Evolutionary conservation across 2,329 filamentous ascomycete genomes (phyloP).

Genomic region (Aspergillus felis): DNA sequence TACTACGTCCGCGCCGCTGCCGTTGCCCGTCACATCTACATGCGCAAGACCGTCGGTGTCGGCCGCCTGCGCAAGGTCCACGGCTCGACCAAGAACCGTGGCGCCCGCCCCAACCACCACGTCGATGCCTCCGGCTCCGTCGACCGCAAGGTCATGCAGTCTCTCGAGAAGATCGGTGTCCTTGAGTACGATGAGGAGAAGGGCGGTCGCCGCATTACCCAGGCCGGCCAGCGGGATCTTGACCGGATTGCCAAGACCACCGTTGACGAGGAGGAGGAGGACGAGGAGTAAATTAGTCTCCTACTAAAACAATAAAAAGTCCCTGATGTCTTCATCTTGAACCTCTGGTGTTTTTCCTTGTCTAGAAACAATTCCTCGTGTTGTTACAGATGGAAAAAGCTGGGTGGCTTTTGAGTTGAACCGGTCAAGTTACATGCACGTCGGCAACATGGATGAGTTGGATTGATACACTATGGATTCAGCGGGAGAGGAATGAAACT

Average conservation of each 20-base stretch:
- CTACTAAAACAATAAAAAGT: conserved; percentile 24
- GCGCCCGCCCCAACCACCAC: conserved; percentile 85
- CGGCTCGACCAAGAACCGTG: conserved; percentile 96
- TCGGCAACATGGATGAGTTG: not conserved
- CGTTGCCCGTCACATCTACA: conserved; percentile 96
- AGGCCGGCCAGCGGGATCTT: conserved; percentile 97
- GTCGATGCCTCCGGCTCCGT: conserved; percentile 92
- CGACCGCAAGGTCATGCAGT: conserved; percentile 96
- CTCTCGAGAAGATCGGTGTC: conserved; percentile 98
- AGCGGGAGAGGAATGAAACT: not conserved
- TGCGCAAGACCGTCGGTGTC: conserved; percentile 98
- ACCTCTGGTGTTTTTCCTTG: conserved; percentile 4
- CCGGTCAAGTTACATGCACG: not conserved
- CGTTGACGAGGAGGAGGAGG: conserved; percentile 44
- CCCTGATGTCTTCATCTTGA: conserved; percentile 17
- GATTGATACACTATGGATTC: not conserved
- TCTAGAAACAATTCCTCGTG: too few relatives aligned
- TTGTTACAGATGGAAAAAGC: too few relatives aligned
- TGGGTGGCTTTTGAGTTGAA: not conserved
- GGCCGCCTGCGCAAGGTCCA: conserved; percentile 96
- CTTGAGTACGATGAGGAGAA: conserved; percentile 97
- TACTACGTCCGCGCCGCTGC: conserved; percentile 84
- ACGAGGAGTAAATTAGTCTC: conserved; percentile 41
- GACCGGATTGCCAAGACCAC: conserved; percentile 86
- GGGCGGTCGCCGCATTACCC: conserved; percentile 96